Base-by-base conservation (phyloP, 352 stramenopile species). In the Blastocystis sp. region DNA sequence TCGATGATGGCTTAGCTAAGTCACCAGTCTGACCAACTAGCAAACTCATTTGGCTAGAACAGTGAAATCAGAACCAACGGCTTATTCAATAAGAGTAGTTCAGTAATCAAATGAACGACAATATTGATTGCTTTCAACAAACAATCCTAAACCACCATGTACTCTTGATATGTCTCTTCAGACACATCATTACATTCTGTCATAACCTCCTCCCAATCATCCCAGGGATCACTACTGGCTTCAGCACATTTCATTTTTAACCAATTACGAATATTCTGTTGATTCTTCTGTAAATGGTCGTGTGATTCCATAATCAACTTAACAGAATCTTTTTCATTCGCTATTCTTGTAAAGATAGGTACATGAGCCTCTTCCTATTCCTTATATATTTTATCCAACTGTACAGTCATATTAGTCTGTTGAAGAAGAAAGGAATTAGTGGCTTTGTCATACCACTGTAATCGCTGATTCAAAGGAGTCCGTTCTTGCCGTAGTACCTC, bases 211-310 rank as follows among this genome's bases (percentile, higher is more conserved):
- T 59, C 54, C 53, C 51, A 48, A 62, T 81, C 37, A 1, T 44
- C 70, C 40, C 42, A 33, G 24, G 27, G 22, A 0, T 15, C 42
- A n/a, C 42, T 44, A 56, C 62, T 60, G 44, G 30, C 17, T 22
- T 81, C 70, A 40, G 24, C 62, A 56, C 70, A 81, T 15, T 64
- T 81, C 40, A 19, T 60, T 42, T 60, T 81, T 54, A 81, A 37
- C 70, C 70, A 81, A 17, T n/a, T 51, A 7, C 42, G 70, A 59
- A 64, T 27, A 27, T 17, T 51, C 27, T n/a, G 9, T 37, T 81
- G 48, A 19, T 81, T 53, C 24, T 60, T 27, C 30, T 60, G 11
- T n/a, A 60, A 27, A 53, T 59, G 22, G 27, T 79, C 70, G 11
- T 42, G 22, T 33, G 22, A 40, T 7, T 64, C 22, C 40, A 24